A percentile compares a stretch with the other conserved stretches of the same genome.
Evolutionary conservation across 371 early-diverging fungal genomes (phyloP).

Genomic region (Umbelopsis sp.): DNA sequence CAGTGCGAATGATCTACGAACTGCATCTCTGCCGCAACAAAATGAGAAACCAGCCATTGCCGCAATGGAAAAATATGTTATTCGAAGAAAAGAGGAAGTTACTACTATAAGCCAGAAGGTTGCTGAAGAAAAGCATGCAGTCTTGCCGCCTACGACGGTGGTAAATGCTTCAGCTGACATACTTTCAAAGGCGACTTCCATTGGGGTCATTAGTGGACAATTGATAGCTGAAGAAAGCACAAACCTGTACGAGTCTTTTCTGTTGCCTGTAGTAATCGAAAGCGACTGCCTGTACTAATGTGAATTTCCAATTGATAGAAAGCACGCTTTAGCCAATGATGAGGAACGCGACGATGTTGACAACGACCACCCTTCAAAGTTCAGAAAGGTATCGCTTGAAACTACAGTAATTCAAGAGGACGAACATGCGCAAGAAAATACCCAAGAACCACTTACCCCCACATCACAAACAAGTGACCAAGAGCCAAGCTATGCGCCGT

Average conservation of each 20-base stretch:
- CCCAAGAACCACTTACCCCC: slow-evolving; percentile 12
- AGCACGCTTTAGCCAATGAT: not conserved
- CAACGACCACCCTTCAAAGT: not conserved
- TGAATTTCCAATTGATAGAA: not conserved
- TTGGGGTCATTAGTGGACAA: no score
- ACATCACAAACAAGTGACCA: not conserved
- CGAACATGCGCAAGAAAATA: not conserved
- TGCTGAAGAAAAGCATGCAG: not conserved
- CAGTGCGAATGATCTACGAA: not conserved
- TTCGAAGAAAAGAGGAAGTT: not conserved
- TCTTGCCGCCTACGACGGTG: not conserved
- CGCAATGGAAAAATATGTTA: slow-evolving; percentile 6
- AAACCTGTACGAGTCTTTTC: no score
- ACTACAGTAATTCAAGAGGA: not conserved
- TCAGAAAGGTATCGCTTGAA: not conserved
- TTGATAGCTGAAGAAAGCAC: no score
- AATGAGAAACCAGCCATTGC: not conserved
- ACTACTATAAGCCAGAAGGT: no score
- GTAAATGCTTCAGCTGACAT: not conserved
- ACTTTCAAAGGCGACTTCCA: not conserved
- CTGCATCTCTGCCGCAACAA: not conserved
- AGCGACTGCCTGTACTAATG: not conserved
- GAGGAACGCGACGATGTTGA: not conserved
- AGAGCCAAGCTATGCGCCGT: not conserved
- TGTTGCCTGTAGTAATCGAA: no score